Percentiles rank a stretch among this genome's conserved stretches.
Conservation (phyloP, 2,329 filamentous ascomycete genomes). For the Xylariaceae sp. region DNA sequence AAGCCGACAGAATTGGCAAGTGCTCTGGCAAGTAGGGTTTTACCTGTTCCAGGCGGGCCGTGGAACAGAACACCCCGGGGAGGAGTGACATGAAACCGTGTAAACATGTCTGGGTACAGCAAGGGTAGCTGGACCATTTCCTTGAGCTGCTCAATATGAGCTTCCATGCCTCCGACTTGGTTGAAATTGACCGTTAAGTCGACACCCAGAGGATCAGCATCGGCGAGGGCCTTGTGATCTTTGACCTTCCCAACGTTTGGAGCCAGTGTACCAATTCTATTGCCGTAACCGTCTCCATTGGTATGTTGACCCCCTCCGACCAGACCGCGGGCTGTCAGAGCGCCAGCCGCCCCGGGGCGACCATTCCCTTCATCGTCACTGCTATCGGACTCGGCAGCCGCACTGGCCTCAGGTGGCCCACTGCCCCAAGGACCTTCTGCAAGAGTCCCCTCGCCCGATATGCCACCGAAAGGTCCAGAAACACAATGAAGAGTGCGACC, state of each 20-base stretch:
- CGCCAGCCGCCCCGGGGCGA: constrained; percentile 53
- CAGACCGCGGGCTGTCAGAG: constrained; percentile 48
- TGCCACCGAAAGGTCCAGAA: constrained; percentile 87
- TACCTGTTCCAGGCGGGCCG: constrained; percentile 93
- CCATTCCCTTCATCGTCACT: constrained; percentile 86
- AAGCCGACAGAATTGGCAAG: constrained; percentile 85
- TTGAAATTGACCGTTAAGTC: constrained; percentile 91
- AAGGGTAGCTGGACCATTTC: constrained; percentile 97
- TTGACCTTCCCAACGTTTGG: constrained; percentile 91
- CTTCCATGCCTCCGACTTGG: constrained; percentile 85
- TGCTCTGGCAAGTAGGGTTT: constrained; percentile 90
- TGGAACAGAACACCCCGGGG: constrained; percentile 95
- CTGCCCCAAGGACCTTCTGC: constrained; percentile 70
- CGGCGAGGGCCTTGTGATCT: constrained; percentile 83
- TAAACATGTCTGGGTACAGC: constrained; percentile 90
- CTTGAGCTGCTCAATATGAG: constrained; percentile 94
- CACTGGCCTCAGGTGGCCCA: constrained; percentile 50
- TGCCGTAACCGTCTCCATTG: constrained; percentile 37
- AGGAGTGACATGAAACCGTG: constrained; percentile 85
- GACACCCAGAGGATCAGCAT: constrained; percentile 90
- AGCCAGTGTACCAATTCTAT: constrained; percentile 42
- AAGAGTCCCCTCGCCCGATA: constrained; percentile 65
- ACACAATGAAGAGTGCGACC: constrained; percentile 84
- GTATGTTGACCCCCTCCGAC: constrained; percentile 38
- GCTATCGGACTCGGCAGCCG: constrained; percentile 85